These are phyloP conservation scores for Hymenoscyphus linearis DNA, from an alignment of 2,329 filamentous ascomycete species.

Conservation along the genomic window DNA sequence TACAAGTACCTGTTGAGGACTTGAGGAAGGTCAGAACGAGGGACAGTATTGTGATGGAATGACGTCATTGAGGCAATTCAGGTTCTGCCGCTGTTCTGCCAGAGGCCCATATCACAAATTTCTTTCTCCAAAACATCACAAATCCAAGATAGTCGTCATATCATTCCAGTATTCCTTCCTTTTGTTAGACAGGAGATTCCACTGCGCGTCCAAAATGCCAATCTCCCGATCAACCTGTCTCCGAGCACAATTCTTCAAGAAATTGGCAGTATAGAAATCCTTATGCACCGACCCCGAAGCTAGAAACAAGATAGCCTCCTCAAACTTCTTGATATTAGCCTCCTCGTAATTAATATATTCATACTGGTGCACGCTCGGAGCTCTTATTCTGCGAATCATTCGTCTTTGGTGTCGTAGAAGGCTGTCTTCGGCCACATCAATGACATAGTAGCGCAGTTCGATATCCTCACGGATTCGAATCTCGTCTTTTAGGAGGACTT, in stretches of 20 bases:
- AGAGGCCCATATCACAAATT: neutral
- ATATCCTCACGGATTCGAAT: neutral
- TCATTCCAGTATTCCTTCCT: neutral
- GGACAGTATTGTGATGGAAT: neutral
- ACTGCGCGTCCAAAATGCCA: neutral
- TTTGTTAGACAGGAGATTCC: neutral
- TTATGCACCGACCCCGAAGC: neutral
- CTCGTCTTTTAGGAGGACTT: neutral
- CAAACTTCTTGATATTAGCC: neutral
- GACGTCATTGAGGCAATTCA: neutral
- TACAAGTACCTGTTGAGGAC: neutral
- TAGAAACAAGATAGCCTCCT: constrained; percentile 1
- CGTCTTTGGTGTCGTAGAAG: neutral
- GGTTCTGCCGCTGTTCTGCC: neutral
- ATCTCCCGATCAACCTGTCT: constrained; percentile 4
- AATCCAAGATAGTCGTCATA: neutral
- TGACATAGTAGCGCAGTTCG: neutral
- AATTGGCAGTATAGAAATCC: neutral
- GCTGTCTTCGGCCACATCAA: neutral
- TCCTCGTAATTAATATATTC: neutral
- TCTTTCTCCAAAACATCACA: neutral
- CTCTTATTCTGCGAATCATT: constrained; percentile 1
- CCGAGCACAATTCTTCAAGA: neutral
- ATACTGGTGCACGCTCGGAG: neutral
- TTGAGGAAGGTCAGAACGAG: neutral